phyloP scores from a whole-genome alignment of 805 yeast genomes.

The Saccharomycopsis babjevae region DNA sequence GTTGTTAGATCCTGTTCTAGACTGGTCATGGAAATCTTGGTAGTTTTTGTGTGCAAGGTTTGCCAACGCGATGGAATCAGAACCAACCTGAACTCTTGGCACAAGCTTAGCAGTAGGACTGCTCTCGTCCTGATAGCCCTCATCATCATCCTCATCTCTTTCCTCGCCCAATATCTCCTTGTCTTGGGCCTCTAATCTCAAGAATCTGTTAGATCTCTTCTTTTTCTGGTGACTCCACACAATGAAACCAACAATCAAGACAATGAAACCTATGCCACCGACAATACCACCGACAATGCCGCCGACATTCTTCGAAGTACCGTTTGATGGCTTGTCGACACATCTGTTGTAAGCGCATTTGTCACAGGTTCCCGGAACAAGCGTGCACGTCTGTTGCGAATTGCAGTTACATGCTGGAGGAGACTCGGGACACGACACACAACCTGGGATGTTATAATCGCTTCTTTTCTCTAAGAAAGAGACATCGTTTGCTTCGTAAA shows the following conservation, averaged over 20 bases:
- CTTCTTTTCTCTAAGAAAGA: slow-evolving; percentile 4
- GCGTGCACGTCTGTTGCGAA: slow-evolving; percentile 4
- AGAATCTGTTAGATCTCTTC: slow-evolving; percentile 8
- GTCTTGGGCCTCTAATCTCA: slow-evolving; percentile 16
- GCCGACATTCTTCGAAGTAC: slow-evolving; percentile 14
- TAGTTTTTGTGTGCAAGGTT: background rate
- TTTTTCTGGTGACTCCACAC: slow-evolving; percentile 16
- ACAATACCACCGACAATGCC: slow-evolving; percentile 18
- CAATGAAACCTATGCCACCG: slow-evolving; percentile 14
- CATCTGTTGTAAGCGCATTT: slow-evolving; percentile 10
- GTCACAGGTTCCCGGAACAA: slow-evolving; percentile 3
- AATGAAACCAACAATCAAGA: slow-evolving; percentile 9
- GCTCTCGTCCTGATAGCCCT: background rate
- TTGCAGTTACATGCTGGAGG: slow-evolving; percentile 7
- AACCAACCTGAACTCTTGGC: background rate
- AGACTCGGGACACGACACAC: slow-evolving; percentile 5
- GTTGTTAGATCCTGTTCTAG: background rate
- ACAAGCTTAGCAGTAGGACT: background rate
- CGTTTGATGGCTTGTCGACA: background rate
- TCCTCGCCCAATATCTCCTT: slow-evolving; percentile 13
- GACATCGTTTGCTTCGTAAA: background rate
- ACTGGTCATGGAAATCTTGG: background rate
- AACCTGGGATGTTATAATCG: slow-evolving; percentile 5
- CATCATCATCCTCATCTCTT: slow-evolving; percentile 6
- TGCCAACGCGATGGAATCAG: background rate